Base-by-base conservation (phyloP, 371 early-diverging fungal genomes). In the Mortierella sp. region DNA sequence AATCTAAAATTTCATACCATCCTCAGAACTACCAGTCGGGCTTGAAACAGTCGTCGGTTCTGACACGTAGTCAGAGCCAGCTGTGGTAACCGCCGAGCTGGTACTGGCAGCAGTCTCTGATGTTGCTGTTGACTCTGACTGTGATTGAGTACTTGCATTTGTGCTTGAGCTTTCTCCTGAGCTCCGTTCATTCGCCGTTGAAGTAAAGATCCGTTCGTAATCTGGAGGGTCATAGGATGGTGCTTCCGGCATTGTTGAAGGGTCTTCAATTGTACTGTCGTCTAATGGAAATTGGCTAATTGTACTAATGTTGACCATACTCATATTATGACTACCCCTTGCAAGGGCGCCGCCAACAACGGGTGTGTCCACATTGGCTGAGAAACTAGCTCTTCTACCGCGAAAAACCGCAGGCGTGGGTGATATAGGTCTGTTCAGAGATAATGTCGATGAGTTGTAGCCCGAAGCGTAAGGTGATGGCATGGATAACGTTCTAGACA, bases 181-280 rank as follows among this genome's bases (percentile, higher is more conserved):
- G n/a, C 70, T 62, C 28, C 70, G 63, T 19, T 58, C 76, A 24
- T 22, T 66, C 33, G 58, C 40, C 1, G 61, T 55, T 3, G 59
- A 59, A 4, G 68, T 43, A 33, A 70, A 58, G 13, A 75, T 60
- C 10, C 64, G 57, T 28, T 81, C 81, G 53, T 75, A 81, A 3
- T 81, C 60, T 22, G 81, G 81, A 11, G 81, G 75, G 28, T 81
- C 81, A 33, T 81, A 81, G 0, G 81, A 81, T 2, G 81, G 81
- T 6, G 81, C 81, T 24, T 57, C 75, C 22, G 76, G 76, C 28
- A 65, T 43, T 4, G 75, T 67, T 1, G 72, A 65, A 11, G 72
- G 74, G 22, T 77, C 72, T 24, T 72, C 69, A 43, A 55, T 6
- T 15, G 24, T 33, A 11, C 45, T 38, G 24, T 67, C 65, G 15